Evolutionary conservation across 371 early-diverging fungal genomes (phyloP).

Genomic region (Mucor circinelloides): DNA sequence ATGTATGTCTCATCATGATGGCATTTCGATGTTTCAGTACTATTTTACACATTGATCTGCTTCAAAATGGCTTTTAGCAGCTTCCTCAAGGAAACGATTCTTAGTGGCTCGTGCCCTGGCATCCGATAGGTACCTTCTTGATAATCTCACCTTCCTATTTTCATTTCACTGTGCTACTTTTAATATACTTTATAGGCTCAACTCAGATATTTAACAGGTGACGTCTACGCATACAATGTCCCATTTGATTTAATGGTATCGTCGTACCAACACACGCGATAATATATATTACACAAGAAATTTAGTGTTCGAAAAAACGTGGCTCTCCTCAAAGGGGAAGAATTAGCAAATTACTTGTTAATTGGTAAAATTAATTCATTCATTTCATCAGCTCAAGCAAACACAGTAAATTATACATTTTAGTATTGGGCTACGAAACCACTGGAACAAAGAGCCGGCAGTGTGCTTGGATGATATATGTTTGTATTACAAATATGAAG

Average conservation of each 20-base stretch:
- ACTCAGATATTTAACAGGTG: constrained; percentile 7
- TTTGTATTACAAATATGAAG: background rate
- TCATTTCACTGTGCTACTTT: constrained; percentile 4
- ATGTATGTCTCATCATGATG: background rate
- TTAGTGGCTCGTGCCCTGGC: constrained; percentile 32
- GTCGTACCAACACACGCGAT: constrained; percentile 27
- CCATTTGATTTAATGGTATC: background rate
- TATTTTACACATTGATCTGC: background rate
- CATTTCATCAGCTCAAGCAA: background rate
- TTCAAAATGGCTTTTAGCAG: background rate
- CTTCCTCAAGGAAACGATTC: background rate
- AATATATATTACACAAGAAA: constrained; percentile 16
- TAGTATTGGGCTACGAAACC: background rate
- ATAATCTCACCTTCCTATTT: constrained; percentile 19
- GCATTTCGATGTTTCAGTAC: background rate
- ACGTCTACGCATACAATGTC: constrained; percentile 3
- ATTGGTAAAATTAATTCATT: background rate
- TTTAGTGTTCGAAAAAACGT: constrained; percentile 27
- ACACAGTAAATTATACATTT: background rate
- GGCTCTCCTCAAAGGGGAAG: constrained; percentile 10
- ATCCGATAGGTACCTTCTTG: constrained; percentile 27
- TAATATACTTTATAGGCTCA: background rate
- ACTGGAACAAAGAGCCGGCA: background rate
- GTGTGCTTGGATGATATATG: background rate
- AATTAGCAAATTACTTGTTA: background rate